Evolutionary conservation across 1,139 yeast genomes (phyloP).

Genomic region (Candida frijolesensis): DNA sequence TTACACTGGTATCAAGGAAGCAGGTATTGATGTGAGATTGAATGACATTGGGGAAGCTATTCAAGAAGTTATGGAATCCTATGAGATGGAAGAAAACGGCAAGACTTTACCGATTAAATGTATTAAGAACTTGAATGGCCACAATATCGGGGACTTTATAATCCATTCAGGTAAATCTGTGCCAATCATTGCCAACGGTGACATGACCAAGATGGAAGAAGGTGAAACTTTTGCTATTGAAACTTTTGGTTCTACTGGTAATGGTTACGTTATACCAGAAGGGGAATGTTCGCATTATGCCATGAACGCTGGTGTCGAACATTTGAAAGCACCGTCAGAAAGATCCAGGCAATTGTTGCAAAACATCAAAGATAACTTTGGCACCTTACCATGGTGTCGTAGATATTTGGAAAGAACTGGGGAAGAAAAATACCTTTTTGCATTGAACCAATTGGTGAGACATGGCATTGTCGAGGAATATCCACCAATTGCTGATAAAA

Average conservation of each 20-base stretch:
- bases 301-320: slow-evolving; percentile 49
- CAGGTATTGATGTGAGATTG: slow-evolving; percentile 94
- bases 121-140: slow-evolving; percentile 92
- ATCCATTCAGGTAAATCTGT: slow-evolving; percentile 97
- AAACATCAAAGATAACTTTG: slow-evolving; percentile 78
- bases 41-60: slow-evolving; percentile 95
- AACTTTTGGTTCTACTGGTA: slow-evolving; percentile 96
- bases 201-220: slow-evolving; percentile 96
- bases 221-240: slow-evolving; percentile 98
- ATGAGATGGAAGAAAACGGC: slow-evolving; percentile 90
- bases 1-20: slow-evolving; percentile 86
- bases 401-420: slow-evolving; percentile 90
- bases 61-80: slow-evolving; percentile 96
- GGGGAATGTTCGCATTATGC: slow-evolving; percentile 98
- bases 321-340: slow-evolving; percentile 52
- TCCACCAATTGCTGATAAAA: slow-evolving; percentile 89
- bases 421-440: slow-evolving; percentile 86
- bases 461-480: slow-evolving; percentile 89
- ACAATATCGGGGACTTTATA: slow-evolving; percentile 77
- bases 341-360: slow-evolving; percentile 68
- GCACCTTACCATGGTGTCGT: slow-evolving; percentile 96
- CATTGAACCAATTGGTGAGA: slow-evolving; percentile 84
- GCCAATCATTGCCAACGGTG: slow-evolving; percentile 93
- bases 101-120: slow-evolving; percentile 83
- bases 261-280: slow-evolving; percentile 80